Conservation (phyloP, 106 monocot species). For the Dendrobium chrysotoxum region DNA sequence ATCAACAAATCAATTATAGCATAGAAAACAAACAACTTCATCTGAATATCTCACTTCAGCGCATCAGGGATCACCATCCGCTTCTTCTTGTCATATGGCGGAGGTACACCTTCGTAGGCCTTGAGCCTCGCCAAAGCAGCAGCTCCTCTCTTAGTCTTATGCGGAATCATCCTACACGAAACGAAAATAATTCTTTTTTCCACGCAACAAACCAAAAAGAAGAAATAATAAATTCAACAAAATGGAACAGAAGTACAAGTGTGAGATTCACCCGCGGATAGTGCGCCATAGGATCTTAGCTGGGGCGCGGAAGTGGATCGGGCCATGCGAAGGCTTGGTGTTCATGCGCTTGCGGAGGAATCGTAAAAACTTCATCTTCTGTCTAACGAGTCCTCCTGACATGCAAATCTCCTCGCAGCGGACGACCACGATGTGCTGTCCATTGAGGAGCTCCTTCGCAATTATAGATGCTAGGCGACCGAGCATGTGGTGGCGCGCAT, state of each 20-base stretch:
- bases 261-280: conserved; percentile 50
- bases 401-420: conserved; percentile 96
- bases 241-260: neutral
- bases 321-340: conserved; percentile 94
- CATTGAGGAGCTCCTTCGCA: conserved; percentile 93
- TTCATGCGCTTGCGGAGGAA: conserved; percentile 96
- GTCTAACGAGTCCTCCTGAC: conserved; percentile 89
- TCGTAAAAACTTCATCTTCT: conserved; percentile 93
- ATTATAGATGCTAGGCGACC: conserved; percentile 78
- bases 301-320: conserved; percentile 88
- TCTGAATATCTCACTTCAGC: conserved; percentile 48
- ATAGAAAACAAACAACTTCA: neutral
- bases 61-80: conserved; percentile 88
- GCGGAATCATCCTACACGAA: conserved; percentile 72
- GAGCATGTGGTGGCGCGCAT: conserved; percentile 92
- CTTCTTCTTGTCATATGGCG: conserved; percentile 75
- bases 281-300: conserved; percentile 94
- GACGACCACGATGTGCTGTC: conserved; percentile 79
- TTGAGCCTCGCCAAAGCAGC: conserved; percentile 78
- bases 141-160: conserved; percentile 93
- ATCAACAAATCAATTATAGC: neutral
- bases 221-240: neutral
- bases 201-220: neutral
- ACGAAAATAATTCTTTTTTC: neutral
- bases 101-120: conserved; percentile 83